Evolutionary conservation across 306 rosid genomes (phyloP).

Genomic region (Quillaja saponaria): DNA sequence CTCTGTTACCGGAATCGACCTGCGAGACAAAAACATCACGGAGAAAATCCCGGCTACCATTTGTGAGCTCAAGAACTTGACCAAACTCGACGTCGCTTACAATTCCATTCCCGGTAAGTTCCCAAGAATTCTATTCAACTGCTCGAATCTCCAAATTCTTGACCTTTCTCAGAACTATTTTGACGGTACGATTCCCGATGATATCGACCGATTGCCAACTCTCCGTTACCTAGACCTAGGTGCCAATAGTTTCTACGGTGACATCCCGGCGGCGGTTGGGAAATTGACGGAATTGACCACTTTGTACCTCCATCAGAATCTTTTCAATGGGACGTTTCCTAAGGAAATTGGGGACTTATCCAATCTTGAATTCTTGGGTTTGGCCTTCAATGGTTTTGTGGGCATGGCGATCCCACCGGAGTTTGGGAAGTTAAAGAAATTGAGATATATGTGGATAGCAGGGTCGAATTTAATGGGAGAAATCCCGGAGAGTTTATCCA

Average conservation of each 20-base stretch:
- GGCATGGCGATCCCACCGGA: constrained; percentile 55
- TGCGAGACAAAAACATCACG: constrained; percentile 39
- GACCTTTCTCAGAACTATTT: constrained; percentile 64
- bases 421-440: constrained; percentile 51
- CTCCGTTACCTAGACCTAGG: constrained; percentile 52
- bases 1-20: constrained; percentile 44
- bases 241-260: constrained; percentile 67
- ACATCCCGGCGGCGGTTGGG: constrained; percentile 59
- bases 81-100: constrained; percentile 45
- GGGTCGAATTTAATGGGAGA: constrained; percentile 51
- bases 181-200: constrained; percentile 58
- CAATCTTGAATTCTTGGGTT: constrained; percentile 49
- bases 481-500: constrained; percentile 50
- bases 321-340: constrained; percentile 60
- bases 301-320: constrained; percentile 37
- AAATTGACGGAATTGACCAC: constrained; percentile 35
- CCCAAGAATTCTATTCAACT: constrained; percentile 58
- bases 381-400: constrained; percentile 41
- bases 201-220: constrained; percentile 40
- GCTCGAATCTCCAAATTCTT: constrained; percentile 61
- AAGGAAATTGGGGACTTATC: constrained; percentile 61
- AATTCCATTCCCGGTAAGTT: constrained; percentile 70
- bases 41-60: constrained; percentile 43
- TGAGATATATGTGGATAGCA: constrained; percentile 48
- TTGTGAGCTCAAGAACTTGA: constrained; percentile 59